phyloP scores from a whole-genome alignment of 805 yeast species.

The Starmera amethionina region DNA sequence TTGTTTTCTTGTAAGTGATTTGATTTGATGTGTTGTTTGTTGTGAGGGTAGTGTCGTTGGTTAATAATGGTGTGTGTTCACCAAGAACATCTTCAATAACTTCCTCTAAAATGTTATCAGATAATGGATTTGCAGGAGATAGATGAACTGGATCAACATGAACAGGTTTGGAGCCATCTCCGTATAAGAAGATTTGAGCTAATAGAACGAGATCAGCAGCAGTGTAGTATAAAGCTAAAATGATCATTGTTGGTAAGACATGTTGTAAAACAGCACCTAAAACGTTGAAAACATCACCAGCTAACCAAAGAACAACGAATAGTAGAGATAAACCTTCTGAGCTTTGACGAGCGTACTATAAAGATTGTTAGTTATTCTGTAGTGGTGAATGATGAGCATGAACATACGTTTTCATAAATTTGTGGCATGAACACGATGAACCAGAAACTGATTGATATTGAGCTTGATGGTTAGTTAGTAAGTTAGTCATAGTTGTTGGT shows the following conservation, averaged over 20 bases:
- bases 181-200: conserved; percentile 76
- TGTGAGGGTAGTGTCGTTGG: conserved; percentile 10
- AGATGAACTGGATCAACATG: conserved; percentile 64
- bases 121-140: conserved; percentile 82
- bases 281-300: conserved; percentile 91
- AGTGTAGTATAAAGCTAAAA: conserved; percentile 87
- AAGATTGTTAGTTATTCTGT: background rate
- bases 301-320: conserved; percentile 84
- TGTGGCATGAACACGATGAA: conserved; percentile 96
- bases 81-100: conserved; percentile 36
- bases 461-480: conserved; percentile 25
- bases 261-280: conserved; percentile 86
- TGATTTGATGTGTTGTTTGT: conserved; percentile 15
- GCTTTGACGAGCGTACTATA: conserved; percentile 58
- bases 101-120: conserved; percentile 59
- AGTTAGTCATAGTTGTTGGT: background rate
- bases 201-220: conserved; percentile 79
- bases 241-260: conserved; percentile 88
- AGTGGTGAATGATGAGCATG: background rate
- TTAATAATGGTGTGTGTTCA: conserved; percentile 20
- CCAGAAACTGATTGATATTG: conserved; percentile 96
- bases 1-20: conserved; percentile 7
- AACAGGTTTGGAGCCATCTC: conserved; percentile 33
- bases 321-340: conserved; percentile 84
- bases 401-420: conserved; percentile 66